Conservation (phyloP, 1,284 basidiomycete genomes). For the Malassezia vespertilionis region DNA sequence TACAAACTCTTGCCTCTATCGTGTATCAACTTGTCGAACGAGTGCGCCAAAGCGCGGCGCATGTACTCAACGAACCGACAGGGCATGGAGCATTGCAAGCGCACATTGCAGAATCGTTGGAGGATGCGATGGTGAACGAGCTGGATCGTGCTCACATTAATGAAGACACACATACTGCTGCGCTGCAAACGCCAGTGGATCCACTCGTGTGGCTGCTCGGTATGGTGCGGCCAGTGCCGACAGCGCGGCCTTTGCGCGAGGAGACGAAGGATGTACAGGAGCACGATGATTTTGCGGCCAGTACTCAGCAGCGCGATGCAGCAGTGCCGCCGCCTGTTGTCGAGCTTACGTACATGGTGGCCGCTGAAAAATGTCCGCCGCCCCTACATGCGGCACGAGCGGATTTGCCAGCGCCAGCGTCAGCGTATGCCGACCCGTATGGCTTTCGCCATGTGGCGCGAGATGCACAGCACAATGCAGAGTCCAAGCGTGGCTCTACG, state of each 20-base stretch:
- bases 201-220: neutral
- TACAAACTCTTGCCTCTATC: neutral
- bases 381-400: slow-evolving; percentile 45
- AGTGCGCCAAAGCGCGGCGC: too few species aligned
- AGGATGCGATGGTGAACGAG: too few species aligned
- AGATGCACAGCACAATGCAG: neutral
- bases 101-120: too few species aligned
- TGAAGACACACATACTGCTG: too few species aligned
- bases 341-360: slow-evolving; percentile 79
- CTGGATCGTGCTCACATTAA: too few species aligned
- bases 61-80: too few species aligned
- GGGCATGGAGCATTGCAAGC: too few species aligned
- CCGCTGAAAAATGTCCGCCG: slow-evolving; percentile 71
- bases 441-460: slow-evolving; percentile 72
- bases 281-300: too few species aligned
- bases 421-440: slow-evolving; percentile 50
- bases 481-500: neutral
- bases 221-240: too few species aligned
- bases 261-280: too few species aligned
- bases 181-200: neutral
- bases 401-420: neutral
- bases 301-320: too few species aligned
- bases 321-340: slow-evolving; percentile 56
- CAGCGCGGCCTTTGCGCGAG: too few species aligned
- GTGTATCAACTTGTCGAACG: neutral